phyloP scores from a whole-genome alignment of 2,329 filamentous ascomycete genomes.

The Colletotrichum tropicicola region DNA sequence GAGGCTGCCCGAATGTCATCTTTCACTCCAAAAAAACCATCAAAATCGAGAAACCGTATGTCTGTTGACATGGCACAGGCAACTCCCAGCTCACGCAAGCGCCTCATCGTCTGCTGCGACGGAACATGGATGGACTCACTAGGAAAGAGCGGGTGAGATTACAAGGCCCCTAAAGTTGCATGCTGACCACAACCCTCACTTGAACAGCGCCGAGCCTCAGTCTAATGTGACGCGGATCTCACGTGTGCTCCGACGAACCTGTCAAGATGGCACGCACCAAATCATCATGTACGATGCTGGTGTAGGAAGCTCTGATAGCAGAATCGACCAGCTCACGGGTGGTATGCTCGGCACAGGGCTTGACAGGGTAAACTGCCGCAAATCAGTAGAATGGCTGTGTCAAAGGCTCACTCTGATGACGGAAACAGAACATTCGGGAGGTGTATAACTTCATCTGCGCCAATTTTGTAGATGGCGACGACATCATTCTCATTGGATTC shows the following conservation, averaged over 20 bases:
- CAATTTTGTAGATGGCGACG: conserved; percentile 67
- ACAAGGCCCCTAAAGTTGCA: conserved; percentile 41
- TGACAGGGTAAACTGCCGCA: conserved; percentile 50
- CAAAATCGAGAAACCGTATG: neutral
- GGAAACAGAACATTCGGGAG: conserved; percentile 61
- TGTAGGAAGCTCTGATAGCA: conserved; percentile 61
- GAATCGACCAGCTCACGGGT: conserved; percentile 58
- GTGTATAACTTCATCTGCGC: conserved; percentile 69
- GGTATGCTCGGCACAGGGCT: conserved; percentile 64
- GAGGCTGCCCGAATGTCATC: neutral
- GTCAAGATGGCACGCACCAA: conserved; percentile 61
- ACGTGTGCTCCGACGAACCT: conserved; percentile 60
- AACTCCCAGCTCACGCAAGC: conserved; percentile 42
- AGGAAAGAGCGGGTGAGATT: conserved; percentile 46
- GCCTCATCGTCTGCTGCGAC: conserved; percentile 61
- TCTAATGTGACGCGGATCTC: conserved; percentile 71
- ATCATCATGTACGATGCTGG: conserved; percentile 70
- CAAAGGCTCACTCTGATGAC: neutral
- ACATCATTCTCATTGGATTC: conserved; percentile 66
- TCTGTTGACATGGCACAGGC: neutral
- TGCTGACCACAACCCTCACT: neutral
- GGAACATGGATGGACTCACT: conserved; percentile 61
- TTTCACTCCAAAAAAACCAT: neutral
- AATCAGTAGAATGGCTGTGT: neutral
- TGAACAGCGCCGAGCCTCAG: conserved; percentile 37